These are phyloP conservation scores for Tulasnella sp. DNA, from an alignment of 768 basidiomycete species.

Conservation along the genomic window DNA sequence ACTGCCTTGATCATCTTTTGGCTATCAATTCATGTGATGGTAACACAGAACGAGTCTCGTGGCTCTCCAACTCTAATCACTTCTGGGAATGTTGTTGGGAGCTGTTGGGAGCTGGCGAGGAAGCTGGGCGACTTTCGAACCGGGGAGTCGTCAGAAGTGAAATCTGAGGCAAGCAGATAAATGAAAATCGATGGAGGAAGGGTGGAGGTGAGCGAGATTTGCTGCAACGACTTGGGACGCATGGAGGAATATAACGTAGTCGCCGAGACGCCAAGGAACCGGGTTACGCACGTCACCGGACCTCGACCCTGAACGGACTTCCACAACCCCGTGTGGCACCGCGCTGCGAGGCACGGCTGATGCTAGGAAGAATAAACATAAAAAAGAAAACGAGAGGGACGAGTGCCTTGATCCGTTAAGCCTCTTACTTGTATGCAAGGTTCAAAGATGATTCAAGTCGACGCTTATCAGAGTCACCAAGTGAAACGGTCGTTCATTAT, in stretches of 20 bases:
- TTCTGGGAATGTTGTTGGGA: not conserved
- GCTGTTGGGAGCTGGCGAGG: not conserved
- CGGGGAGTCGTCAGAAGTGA: not conserved
- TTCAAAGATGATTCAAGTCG: too few relatives aligned
- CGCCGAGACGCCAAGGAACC: not conserved
- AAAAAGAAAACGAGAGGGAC: too few relatives aligned
- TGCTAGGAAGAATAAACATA: too few relatives aligned
- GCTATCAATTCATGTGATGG: not conserved
- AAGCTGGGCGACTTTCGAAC: not conserved
- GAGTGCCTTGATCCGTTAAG: too few relatives aligned
- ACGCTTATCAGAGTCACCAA: too few relatives aligned
- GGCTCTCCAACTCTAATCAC: not conserved
- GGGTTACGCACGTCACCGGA: not conserved
- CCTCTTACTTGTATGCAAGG: too few relatives aligned
- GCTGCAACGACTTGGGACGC: not conserved
- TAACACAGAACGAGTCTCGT: not conserved
- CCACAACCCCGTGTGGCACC: not conserved
- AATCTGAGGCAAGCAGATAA: not conserved
- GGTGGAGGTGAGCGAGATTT: not conserved
- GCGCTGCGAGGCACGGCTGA: not conserved
- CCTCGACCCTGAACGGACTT: not conserved
- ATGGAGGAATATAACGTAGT: not conserved
- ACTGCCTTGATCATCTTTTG: not conserved
- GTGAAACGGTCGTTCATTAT: too few relatives aligned
- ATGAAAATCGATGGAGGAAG: not conserved